Percentiles rank a stretch among this genome's conserved stretches.
phyloP scores from a whole-genome alignment of 352 stramenopile species.

The Globisporangium cystogenes region DNA sequence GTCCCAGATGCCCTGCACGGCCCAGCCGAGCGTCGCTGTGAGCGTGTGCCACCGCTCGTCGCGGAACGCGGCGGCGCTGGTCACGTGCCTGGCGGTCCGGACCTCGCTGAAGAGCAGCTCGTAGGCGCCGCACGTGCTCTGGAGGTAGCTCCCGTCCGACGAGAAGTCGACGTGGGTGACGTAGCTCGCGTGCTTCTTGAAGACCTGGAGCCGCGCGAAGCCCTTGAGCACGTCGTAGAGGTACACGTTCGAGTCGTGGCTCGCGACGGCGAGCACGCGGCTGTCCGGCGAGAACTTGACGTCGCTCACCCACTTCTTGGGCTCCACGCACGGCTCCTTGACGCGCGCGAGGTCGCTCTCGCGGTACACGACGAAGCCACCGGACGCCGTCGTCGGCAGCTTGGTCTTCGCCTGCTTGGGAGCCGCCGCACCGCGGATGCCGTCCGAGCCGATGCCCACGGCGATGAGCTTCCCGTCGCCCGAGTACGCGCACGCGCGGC shows the following conservation, averaged over 20 bases:
- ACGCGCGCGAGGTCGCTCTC: constrained; percentile 34
- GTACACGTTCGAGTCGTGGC: constrained; percentile 72
- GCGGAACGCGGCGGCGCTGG: constrained; percentile 66
- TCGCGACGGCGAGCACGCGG: constrained; percentile 52
- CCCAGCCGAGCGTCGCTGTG: constrained; percentile 85
- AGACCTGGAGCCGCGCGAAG: constrained; percentile 53
- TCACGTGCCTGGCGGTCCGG: constrained; percentile 54
- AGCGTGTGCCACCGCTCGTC: constrained; percentile 90
- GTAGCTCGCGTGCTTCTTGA: constrained; percentile 79
- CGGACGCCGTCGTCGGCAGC: constrained; percentile 16
- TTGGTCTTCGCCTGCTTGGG: constrained; percentile 14
- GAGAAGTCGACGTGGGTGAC: constrained; percentile 80
- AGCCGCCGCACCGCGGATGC: constrained; percentile 7
- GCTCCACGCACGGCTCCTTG: constrained; percentile 46
- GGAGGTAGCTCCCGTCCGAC: constrained; percentile 48
- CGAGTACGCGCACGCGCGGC: constrained; percentile 80
- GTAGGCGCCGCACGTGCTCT: constrained; percentile 78
- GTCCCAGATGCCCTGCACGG: constrained; percentile 89
- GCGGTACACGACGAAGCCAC: constrained; percentile 62
- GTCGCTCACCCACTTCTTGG: constrained; percentile 67
- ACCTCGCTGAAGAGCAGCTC: constrained; percentile 90
- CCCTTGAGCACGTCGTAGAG: constrained; percentile 72
- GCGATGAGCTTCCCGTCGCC: constrained; percentile 86
- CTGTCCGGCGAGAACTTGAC: constrained; percentile 70
- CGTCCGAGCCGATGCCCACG: constrained; percentile 67